Evolutionary conservation across 2,329 filamentous ascomycete species (phyloP).

Genomic region (Cryphonectria carpinicola): DNA sequence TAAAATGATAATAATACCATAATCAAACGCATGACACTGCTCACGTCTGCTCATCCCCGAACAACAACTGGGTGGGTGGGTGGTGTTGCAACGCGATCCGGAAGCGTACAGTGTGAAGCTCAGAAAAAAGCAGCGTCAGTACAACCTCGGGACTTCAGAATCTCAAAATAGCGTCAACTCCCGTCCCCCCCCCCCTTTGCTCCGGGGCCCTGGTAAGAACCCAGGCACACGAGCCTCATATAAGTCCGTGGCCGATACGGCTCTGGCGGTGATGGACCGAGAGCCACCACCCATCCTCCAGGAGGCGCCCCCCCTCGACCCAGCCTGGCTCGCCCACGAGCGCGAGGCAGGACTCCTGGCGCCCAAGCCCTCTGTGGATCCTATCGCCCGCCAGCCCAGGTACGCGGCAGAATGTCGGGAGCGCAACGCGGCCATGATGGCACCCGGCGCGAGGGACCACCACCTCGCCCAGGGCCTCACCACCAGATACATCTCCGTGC

Average conservation of each 20-base stretch:
- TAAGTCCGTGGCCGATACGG: background rate
- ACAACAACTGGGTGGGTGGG: background rate
- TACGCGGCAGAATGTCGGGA: slow-evolving; percentile 48
- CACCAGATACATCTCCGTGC: slow-evolving; percentile 36
- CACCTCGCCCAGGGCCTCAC: slow-evolving; percentile 42
- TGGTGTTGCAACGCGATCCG: background rate
- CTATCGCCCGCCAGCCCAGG: slow-evolving; percentile 41
- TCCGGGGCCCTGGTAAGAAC: background rate
- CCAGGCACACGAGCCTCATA: background rate
- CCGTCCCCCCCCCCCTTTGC: too few relatives aligned
- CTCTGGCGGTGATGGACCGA: slow-evolving; percentile 4
- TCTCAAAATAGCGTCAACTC: background rate
- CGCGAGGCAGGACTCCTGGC: slow-evolving; percentile 35
- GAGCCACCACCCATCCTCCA: slow-evolving; percentile 36
- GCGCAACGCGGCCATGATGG: slow-evolving; percentile 42
- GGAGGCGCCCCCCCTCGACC: slow-evolving; percentile 44
- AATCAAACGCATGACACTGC: background rate
- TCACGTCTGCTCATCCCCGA: background rate
- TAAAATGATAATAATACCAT: background rate
- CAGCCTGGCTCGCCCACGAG: slow-evolving; percentile 47
- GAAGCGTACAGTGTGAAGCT: background rate
- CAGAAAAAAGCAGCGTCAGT: background rate
- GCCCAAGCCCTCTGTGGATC: slow-evolving; percentile 35
- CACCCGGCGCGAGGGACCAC: slow-evolving; percentile 41
- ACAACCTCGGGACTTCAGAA: background rate